These are phyloP conservation scores for Cercospora sesami DNA, from an alignment of 2,329 filamentous ascomycete genomes.

Conservation along the genomic window DNA sequence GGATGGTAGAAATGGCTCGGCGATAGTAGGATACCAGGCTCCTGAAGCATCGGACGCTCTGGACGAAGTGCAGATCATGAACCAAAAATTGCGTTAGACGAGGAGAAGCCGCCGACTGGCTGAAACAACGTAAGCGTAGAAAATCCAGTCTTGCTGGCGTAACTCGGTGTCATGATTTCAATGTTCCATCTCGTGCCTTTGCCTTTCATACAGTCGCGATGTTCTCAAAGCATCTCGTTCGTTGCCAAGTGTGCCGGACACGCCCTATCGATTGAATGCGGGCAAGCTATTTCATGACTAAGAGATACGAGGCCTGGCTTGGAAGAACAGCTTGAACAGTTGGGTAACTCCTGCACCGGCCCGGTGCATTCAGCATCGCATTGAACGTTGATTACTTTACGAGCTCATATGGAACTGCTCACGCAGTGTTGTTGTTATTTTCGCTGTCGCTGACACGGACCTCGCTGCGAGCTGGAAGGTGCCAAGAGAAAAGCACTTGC, in stretches of 20 bases:
- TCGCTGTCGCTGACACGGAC: background rate
- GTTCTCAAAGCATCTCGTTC: background rate
- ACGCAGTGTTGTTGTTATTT: background rate
- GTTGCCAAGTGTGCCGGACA: background rate
- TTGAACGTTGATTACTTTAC: background rate
- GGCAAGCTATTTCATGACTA: slow-evolving; percentile 16
- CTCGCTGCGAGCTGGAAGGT: background rate
- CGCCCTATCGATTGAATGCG: slow-evolving; percentile 9
- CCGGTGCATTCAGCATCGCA: background rate
- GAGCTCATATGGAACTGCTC: background rate
- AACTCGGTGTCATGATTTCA: slow-evolving; percentile 18
- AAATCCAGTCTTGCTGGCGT: slow-evolving; percentile 22
- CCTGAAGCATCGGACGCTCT: background rate
- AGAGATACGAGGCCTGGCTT: background rate
- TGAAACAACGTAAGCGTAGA: slow-evolving; percentile 24
- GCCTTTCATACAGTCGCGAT: background rate
- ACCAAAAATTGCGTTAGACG: slow-evolving; percentile 18
- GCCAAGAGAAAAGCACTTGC: slow-evolving; percentile 13
- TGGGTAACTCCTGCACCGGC: background rate
- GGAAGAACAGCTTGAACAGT: background rate
- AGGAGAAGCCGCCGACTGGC: slow-evolving; percentile 17
- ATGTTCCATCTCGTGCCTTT: background rate
- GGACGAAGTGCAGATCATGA: slow-evolving; percentile 5
- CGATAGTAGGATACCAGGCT: background rate
- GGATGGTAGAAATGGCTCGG: slow-evolving; percentile 11